phyloP scores from a whole-genome alignment of 2,329 filamentous ascomycete species.

The Neonectria magnoliae region DNA sequence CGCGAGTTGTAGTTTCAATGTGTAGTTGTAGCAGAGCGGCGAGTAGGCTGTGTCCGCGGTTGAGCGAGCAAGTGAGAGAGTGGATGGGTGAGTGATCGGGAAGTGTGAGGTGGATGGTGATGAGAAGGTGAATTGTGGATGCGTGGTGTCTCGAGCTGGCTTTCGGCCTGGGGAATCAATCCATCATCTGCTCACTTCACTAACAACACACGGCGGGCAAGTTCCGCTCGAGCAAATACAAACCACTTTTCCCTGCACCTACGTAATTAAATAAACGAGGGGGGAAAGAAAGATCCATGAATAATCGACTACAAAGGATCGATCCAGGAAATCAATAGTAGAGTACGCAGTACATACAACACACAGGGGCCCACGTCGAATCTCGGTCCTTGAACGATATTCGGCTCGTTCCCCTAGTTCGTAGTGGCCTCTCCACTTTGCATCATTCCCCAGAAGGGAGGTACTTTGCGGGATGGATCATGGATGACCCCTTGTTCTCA shows the following conservation, averaged over 20 bases:
- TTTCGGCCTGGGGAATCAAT: constrained; percentile 1
- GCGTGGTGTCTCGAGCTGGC: background rate
- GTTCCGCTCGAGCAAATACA: background rate
- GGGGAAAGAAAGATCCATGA: background rate
- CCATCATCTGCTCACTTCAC: background rate
- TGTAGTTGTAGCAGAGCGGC: background rate
- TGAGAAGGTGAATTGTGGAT: background rate
- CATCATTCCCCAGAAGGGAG: constrained; percentile 35
- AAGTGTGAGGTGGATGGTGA: background rate
- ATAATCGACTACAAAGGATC: background rate
- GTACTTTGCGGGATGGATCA: constrained; percentile 20
- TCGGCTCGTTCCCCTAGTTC: constrained; percentile 34
- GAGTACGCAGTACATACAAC: constrained; percentile 13
- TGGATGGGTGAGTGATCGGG: background rate
- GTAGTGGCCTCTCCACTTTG: constrained; percentile 24
- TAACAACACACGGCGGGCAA: constrained; percentile 2
- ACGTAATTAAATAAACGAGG: background rate
- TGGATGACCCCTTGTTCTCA: constrained; percentile 15
- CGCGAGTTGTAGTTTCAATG: background rate
- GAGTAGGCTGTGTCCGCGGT: background rate
- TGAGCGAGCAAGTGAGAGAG: background rate
- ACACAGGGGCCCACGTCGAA: constrained; percentile 31
- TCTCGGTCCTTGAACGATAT: constrained; percentile 38
- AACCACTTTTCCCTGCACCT: background rate
- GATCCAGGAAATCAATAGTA: constrained; percentile 11